Conservation (phyloP, 805 yeast species). For the Sugiyamaella smithiae region DNA sequence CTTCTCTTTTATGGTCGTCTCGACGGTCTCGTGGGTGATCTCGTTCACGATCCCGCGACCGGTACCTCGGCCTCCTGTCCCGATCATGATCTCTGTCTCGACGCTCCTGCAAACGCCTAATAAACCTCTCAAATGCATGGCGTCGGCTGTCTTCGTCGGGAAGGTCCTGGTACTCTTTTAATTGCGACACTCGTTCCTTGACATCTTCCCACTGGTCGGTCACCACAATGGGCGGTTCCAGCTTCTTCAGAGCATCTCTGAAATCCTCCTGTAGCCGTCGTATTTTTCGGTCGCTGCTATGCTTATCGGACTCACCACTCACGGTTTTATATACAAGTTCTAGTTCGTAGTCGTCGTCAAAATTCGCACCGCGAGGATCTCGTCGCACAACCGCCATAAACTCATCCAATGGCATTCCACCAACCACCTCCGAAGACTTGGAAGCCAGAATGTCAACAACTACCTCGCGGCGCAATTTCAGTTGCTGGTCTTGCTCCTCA, state of each 20-base stretch:
- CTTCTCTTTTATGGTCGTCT: constrained; percentile 5
- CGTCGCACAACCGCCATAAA: constrained; percentile 26
- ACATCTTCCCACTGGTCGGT: constrained; percentile 40
- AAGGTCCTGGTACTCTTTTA: constrained; percentile 38
- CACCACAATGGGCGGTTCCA: constrained; percentile 32
- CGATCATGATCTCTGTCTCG: constrained; percentile 24
- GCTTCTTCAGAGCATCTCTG: constrained; percentile 29
- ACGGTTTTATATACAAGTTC: constrained; percentile 9
- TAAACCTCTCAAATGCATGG: constrained; percentile 37
- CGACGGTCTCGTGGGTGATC: constrained; percentile 10
- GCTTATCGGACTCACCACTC: constrained; percentile 21
- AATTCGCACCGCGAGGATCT: constrained; percentile 13
- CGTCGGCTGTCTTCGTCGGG: constrained; percentile 33
- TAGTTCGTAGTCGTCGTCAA: constrained; percentile 1
- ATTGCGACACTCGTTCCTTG: constrained; percentile 29
- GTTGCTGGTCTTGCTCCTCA: constrained; percentile 55
- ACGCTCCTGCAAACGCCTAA: constrained; percentile 30
- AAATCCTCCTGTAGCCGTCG: constrained; percentile 33
- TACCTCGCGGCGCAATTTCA: constrained; percentile 59
- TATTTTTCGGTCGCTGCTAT: constrained; percentile 29
- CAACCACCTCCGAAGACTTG: constrained; percentile 26
- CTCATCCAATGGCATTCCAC: constrained; percentile 24
- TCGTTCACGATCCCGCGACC: constrained; percentile 15
- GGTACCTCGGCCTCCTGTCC: constrained; percentile 12
- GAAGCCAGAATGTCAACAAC: constrained; percentile 51